Percentiles rank a stretch among this genome's conserved stretches.
phyloP scores from a whole-genome alignment of 1,284 basidiomycete genomes.

The Volvariella volvacea region DNA sequence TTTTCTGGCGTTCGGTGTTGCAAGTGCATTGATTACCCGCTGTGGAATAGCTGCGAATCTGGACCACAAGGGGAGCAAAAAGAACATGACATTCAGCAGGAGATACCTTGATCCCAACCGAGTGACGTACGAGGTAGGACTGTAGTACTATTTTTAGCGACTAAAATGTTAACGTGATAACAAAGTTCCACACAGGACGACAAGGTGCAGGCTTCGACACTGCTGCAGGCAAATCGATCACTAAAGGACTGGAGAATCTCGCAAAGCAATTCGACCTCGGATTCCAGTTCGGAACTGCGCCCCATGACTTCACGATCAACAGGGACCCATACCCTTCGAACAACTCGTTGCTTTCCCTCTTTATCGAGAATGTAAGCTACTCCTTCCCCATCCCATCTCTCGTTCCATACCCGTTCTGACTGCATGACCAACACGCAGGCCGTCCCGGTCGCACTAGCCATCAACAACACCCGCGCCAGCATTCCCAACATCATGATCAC shows the following conservation, averaged over 20 bases:
- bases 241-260: conserved; percentile 45
- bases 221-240: conserved; percentile 40
- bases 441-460: conserved; percentile 45
- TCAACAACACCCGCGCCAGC: conserved; percentile 53
- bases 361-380: conserved; percentile 46
- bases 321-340: conserved; percentile 65
- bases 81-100: conserved; percentile 55
- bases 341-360: conserved; percentile 54
- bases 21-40: too few relatives aligned
- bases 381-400: neutral
- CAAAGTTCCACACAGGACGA: conserved; percentile 50
- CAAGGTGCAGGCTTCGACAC: conserved; percentile 52
- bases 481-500: conserved; percentile 66
- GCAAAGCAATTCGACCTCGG: conserved; percentile 47
- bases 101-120: conserved; percentile 73
- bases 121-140: conserved; percentile 59
- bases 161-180: conserved; percentile 2
- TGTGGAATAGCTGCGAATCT: conserved; percentile 47
- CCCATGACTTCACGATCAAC: conserved; percentile 63
- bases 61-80: conserved; percentile 30
- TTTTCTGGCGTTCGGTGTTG: too few relatives aligned
- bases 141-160: neutral
- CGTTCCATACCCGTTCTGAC: neutral
- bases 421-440: conserved; percentile 29
- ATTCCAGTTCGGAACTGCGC: conserved; percentile 59